Base-by-base conservation (phyloP, 2,329 filamentous ascomycete species). In the Fusarium humuli region DNA sequence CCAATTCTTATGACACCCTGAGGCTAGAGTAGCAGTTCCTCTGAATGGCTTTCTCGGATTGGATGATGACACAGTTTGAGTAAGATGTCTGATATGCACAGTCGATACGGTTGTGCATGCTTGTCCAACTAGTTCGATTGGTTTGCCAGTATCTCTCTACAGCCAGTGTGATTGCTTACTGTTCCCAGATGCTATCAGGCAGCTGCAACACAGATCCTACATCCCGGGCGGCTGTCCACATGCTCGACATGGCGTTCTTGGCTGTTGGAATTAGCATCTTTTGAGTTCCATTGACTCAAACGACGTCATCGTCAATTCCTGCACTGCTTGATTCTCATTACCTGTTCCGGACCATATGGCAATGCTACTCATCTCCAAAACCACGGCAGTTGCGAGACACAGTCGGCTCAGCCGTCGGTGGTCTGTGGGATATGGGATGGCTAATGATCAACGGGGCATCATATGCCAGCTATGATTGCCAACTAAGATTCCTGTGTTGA, bases 391-490 rank as follows among this genome's bases (percentile, higher is more conserved):
- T 52, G 47, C 61, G 60, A 71, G 70, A 64, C 66, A 75, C 57
- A 71, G 70, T 62, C 72, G 72, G 72, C 65, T 52, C 66, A 53
- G 69, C 72, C 72, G 72, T 69, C 57, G 60, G 58, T 73, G 68
- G 64, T 49, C 53, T 57, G 54, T 67, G 67, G 57, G 49, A 57
- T 52, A 41, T 61, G 46, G 41, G 55, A 61, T 66, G 52, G 40
- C 37, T 61, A 70, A 53, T 72, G 72, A 73, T 72, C 70, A 50
- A 69, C 56, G 50, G 72, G 68, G 53, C 41, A 47, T 46, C 52
- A 56, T 68, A 59, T 58, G 47, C 44, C 49, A 56, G 62, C 67
- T 50, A 44, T 50, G 53, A 27, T 30, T 57, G 45, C 49, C 44
- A 56, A 58, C 65, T 50, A 44, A 48, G 53, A 27, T 34, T 55